Evolutionary conservation across 2,329 filamentous ascomycete species (phyloP), one percentile per base, ranked within the genome.

Genomic region (Claviceps sp.): DNA sequence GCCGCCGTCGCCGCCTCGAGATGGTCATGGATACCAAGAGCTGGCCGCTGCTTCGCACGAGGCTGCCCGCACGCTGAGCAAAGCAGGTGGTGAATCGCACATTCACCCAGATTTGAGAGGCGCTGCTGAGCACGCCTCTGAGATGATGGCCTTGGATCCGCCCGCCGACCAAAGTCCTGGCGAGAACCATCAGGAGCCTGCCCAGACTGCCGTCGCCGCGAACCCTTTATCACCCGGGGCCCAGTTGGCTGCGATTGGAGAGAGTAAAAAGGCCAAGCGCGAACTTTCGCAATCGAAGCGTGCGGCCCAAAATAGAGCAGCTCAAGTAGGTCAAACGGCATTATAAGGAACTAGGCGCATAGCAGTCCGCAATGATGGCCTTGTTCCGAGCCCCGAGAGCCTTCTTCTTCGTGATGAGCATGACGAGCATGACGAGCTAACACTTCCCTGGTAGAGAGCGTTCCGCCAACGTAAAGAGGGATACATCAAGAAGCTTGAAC

Each of bases 391-490:
- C 29, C 29, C 29, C 3, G 9, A 34, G 29, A 9, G 29, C 29
- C 29, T 34, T 34, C 29, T 4, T 45, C 11, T 44, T 36, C 39
- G 34, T 29, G 14, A 11, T 47, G 20, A 38, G 17, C 29, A 26
- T 4, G 16, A 5, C 17, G 20, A 38, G 17, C 29, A 26, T 4
- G 16, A 5, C 17, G 4, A 26, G 17, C 38, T 37, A 36, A 51
- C 40, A 14, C 22, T 11, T 4, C n/a, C 39, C 13, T 9, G 20
- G 57, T 61, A 98, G 91, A 82, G 93, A 66, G 93, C 93, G 43
- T 98, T 98, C 70, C 87, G 93, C 43, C 90, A 97, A 71, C 86
- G 93, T 56, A 98, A 98, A 66, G 93, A 98, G 69, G 87, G 88
- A 45, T 96, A 98, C 67, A 98, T 98, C 68, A 95, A 95, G 73